These are phyloP conservation scores for Cladosporium sp. DNA, from an alignment of 2,329 filamentous ascomycete species.

Conservation along the genomic window DNA sequence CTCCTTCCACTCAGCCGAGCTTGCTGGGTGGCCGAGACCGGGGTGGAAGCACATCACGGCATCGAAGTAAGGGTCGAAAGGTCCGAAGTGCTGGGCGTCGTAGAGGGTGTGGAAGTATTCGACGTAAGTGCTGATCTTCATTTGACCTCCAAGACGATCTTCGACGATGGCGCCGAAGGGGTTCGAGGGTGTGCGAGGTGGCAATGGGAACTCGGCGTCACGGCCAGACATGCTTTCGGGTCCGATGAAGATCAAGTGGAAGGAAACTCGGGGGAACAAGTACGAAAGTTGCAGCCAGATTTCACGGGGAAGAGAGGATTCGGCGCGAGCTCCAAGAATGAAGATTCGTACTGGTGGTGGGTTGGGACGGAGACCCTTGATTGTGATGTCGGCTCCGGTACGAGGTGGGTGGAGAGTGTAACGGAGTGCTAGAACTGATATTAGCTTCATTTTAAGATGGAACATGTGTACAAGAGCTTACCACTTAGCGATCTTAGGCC, in stretches of 20 bases:
- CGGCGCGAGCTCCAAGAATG: constrained; percentile 89
- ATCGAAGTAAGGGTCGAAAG: constrained; percentile 97
- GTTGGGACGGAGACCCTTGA: constrained; percentile 76
- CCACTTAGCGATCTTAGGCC: constrained; percentile 91
- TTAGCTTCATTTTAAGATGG: background rate
- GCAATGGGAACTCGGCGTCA: constrained; percentile 86
- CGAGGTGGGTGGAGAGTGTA: constrained; percentile 89
- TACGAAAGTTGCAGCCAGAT: constrained; percentile 93
- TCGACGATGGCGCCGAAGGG: constrained; percentile 94
- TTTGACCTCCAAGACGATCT: constrained; percentile 76
- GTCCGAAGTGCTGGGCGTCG: constrained; percentile 82
- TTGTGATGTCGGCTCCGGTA: constrained; percentile 66
- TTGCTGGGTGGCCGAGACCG: constrained; percentile 88
- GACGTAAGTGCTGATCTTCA: constrained; percentile 97
- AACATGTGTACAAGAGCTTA: constrained; percentile 42
- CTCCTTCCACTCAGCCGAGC: constrained; percentile 88
- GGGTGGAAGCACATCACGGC: constrained; percentile 97
- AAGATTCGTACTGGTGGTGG: constrained; percentile 89
- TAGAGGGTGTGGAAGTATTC: constrained; percentile 98
- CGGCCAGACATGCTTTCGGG: constrained; percentile 95
- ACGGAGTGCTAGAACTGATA: constrained; percentile 62
- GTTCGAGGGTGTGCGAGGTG: constrained; percentile 76
- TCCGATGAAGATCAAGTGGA: constrained; percentile 91
- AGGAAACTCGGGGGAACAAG: constrained; percentile 85
- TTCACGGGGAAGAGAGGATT: constrained; percentile 89